Evolutionary conservation across 1,284 basidiomycete species (phyloP), one percentile per base, ranked within the genome.

Genomic region (Golubevia sp.): DNA sequence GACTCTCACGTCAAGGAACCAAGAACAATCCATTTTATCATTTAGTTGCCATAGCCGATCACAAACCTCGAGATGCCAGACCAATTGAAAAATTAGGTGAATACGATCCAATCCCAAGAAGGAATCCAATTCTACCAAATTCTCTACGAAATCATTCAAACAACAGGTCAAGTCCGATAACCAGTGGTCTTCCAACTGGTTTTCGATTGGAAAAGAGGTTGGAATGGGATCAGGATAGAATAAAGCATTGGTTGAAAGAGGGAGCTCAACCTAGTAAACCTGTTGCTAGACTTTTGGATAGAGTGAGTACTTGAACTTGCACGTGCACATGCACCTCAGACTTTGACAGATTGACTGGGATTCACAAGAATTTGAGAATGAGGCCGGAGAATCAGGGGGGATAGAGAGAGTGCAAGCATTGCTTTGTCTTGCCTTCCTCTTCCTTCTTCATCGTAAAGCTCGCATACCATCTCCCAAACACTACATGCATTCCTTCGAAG

Each of bases 31-130:
- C 91, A 48, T 88, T 93, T 62, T 92, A 93, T 84, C 93, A 95
- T 83, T 85, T 97, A 64, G 92, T 97, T 62, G 95, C 93, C 58
- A 90, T 93, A 65, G 89, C 93, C 82, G 87, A 89, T 59, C 86
- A 88, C 60, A 88, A 89, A 68, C 87, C 90, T 55, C 90, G 94
- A 44, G 89, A 97, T 82, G 94, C 91, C n/a, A 90, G 90, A 74
- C 95, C 95, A 6, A 89, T 93, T 68, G 95, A 98, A 85, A 89
- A 92, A 60, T 86, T 98, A 49, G 95, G 93, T 54, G 88, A 93
- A 61, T 97, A 92, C 85, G 88, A 95, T 84, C 93, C 93, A 3
- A 84, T 86, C 20, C 86, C 87, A 23, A 84, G 56, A 62, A 75
- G 20, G 67, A 67, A 11, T 60, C 66, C 7, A 56, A 60, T 24